Percentiles rank a stretch among this genome's conserved stretches.
Conservation (phyloP, 495 filamentous ascomycete species). For the Letharia lupina region DNA sequence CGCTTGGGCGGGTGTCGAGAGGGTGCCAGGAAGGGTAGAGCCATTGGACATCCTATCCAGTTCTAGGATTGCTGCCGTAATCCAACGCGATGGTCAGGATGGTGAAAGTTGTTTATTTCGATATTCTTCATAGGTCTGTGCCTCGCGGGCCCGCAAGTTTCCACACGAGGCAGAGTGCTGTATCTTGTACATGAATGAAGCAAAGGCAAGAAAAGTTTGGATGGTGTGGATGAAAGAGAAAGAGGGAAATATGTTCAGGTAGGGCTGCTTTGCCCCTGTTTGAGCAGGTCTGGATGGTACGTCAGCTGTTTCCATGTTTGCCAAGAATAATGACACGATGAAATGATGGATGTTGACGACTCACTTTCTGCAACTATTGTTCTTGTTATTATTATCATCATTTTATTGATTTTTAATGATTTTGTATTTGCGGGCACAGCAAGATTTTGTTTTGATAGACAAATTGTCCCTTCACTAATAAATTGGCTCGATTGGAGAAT, state of each 20-base stretch:
- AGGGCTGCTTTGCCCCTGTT: neutral
- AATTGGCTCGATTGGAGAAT: no score
- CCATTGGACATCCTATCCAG: conserved; percentile 16
- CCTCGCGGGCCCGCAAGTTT: neutral
- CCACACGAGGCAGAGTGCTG: neutral
- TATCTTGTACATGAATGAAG: neutral
- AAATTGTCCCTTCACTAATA: no score
- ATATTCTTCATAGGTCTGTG: conserved; percentile 9
- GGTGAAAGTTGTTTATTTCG: neutral
- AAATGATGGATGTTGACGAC: no score
- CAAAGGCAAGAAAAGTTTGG: neutral
- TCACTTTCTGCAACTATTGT: no score
- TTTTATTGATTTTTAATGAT: no score
- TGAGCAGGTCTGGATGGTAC: neutral
- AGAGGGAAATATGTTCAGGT: neutral
- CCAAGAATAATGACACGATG: no score
- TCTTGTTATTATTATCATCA: no score
- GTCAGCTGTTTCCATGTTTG: no score
- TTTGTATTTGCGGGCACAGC: no score
- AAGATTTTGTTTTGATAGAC: no score
- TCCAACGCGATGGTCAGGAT: neutral
- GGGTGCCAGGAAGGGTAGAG: neutral
- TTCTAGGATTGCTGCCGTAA: neutral
- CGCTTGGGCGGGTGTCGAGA: neutral
- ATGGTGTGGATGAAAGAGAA: neutral